Percentiles rank a stretch among this genome's conserved stretches.
Conservation (phyloP, 345 rosid genomes). For the Eutrema yunnanense region DNA sequence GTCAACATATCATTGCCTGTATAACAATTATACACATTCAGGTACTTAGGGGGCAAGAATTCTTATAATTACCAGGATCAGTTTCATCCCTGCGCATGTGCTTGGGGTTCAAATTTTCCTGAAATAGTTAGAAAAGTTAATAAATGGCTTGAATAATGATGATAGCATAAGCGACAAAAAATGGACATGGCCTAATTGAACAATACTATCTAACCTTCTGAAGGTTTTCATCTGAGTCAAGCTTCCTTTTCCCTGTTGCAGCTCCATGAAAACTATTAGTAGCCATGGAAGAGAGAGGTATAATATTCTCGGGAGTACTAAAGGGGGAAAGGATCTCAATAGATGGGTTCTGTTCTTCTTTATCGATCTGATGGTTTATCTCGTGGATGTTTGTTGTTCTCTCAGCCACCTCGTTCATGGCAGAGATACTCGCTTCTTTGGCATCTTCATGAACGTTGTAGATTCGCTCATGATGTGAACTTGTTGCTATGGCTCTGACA, state of each 20-base stretch:
- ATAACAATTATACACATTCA: not conserved
- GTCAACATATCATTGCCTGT: not conserved
- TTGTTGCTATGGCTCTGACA: slow-evolving; percentile 6
- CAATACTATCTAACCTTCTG: slow-evolving; percentile 41
- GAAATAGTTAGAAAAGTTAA: slow-evolving; percentile 23
- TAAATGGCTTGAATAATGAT: not conserved
- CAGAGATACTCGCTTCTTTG: slow-evolving; percentile 7
- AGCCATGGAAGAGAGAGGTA: slow-evolving; percentile 22
- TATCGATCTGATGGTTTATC: slow-evolving; percentile 25
- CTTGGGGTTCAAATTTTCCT: slow-evolving; percentile 57
- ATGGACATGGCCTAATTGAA: not conserved
- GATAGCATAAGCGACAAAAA: not conserved
- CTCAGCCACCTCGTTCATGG: slow-evolving; percentile 14
- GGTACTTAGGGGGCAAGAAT: not conserved
- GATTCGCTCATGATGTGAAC: slow-evolving; percentile 4
- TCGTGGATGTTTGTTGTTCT: slow-evolving; percentile 5
- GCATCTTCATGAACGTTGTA: slow-evolving; percentile 6
- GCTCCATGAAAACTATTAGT: slow-evolving; percentile 15
- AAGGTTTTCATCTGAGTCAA: slow-evolving; percentile 27
- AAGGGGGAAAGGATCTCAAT: slow-evolving; percentile 25
- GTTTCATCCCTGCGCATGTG: slow-evolving; percentile 37
- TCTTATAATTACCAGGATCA: slow-evolving; percentile 34
- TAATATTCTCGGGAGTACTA: slow-evolving; percentile 24
- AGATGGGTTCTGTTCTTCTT: slow-evolving; percentile 25
- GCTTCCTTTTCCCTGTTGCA: slow-evolving; percentile 54